These are phyloP conservation scores for Colletotrichum tamarilloi DNA, from an alignment of 2,329 filamentous ascomycete species.

Conservation along the genomic window DNA sequence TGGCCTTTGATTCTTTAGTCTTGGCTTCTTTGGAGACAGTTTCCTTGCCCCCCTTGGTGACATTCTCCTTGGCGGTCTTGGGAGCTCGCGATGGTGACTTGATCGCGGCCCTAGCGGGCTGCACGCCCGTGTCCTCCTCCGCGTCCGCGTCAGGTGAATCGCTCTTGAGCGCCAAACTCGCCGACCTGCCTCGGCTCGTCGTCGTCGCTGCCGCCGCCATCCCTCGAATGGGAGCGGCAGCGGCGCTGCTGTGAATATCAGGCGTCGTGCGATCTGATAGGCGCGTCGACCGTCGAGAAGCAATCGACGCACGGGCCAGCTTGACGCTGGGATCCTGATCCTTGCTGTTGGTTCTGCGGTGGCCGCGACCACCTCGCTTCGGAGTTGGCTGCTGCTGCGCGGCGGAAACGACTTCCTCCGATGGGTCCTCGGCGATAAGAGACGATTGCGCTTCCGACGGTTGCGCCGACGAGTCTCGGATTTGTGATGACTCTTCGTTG, in stretches of 20 bases:
- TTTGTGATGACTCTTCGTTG: constrained; percentile 28
- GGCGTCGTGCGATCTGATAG: constrained; percentile 35
- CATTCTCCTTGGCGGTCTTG: background rate
- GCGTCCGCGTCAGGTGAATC: constrained; percentile 35
- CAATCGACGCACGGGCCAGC: constrained; percentile 34
- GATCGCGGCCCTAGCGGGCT: constrained; percentile 44
- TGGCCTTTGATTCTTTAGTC: background rate
- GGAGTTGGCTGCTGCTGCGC: constrained; percentile 26
- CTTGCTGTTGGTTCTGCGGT: constrained; percentile 30
- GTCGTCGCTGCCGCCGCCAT: constrained; percentile 38
- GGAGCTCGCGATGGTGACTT: constrained; percentile 42
- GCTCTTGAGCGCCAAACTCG: constrained; percentile 40
- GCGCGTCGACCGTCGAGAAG: constrained; percentile 35
- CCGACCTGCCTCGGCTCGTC: constrained; percentile 39
- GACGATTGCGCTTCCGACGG: constrained; percentile 31
- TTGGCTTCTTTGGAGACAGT: background rate
- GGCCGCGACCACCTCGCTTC: constrained; percentile 20
- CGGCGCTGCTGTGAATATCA: constrained; percentile 9
- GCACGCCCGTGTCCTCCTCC: constrained; percentile 42
- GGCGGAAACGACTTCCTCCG: constrained; percentile 18
- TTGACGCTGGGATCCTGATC: constrained; percentile 35
- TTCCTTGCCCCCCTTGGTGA: background rate
- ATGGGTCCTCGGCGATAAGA: constrained; percentile 33
- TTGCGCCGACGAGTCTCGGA: constrained; percentile 32
- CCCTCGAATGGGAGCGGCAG: constrained; percentile 22